Evolutionary conservation across 2,329 filamentous ascomycete species (phyloP).

Genomic region (Hirsutella minnesotensis): DNA sequence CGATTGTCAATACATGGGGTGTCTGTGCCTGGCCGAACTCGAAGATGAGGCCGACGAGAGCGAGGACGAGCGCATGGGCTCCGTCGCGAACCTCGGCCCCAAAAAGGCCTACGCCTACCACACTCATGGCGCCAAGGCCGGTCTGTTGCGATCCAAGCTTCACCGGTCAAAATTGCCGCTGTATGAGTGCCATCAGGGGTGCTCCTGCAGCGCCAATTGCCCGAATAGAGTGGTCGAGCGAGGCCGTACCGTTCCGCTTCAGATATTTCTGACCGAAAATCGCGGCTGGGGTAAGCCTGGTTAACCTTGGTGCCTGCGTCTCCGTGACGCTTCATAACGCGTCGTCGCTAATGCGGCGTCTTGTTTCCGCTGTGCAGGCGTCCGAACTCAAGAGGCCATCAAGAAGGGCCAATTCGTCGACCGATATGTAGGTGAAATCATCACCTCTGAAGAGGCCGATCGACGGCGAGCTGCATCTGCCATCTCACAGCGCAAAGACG

Average conservation of each 20-base stretch:
- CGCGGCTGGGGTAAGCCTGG: slow-evolving; percentile 73
- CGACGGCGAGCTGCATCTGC: slow-evolving; percentile 45
- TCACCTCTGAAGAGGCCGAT: slow-evolving; percentile 52
- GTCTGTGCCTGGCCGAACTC: slow-evolving; percentile 57
- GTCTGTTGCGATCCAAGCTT: slow-evolving; percentile 38
- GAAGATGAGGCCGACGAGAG: slow-evolving; percentile 36
- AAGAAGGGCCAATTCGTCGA: slow-evolving; percentile 69
- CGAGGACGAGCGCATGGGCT: slow-evolving; percentile 14
- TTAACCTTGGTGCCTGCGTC: too few species aligned
- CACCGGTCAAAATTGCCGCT: slow-evolving; percentile 49
- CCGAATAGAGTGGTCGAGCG: slow-evolving; percentile 68
- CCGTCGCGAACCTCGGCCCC: slow-evolving; percentile 21
- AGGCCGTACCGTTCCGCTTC: slow-evolving; percentile 56
- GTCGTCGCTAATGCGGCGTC: neutral
- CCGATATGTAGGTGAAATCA: slow-evolving; percentile 62
- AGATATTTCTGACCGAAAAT: slow-evolving; percentile 63
- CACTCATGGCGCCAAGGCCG: slow-evolving; percentile 36
- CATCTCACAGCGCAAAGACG: slow-evolving; percentile 52
- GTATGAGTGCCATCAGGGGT: slow-evolving; percentile 70
- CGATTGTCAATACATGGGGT: slow-evolving; percentile 56
- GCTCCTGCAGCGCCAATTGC: slow-evolving; percentile 51
- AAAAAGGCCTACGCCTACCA: slow-evolving; percentile 51
- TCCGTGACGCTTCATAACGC: too few species aligned
- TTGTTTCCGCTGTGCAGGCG: slow-evolving; percentile 26
- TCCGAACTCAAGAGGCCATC: slow-evolving; percentile 53